These are phyloP conservation scores for Podospora anserina DNA, from an alignment of 495 filamentous ascomycete genomes.

Conservation along the genomic window DNA sequence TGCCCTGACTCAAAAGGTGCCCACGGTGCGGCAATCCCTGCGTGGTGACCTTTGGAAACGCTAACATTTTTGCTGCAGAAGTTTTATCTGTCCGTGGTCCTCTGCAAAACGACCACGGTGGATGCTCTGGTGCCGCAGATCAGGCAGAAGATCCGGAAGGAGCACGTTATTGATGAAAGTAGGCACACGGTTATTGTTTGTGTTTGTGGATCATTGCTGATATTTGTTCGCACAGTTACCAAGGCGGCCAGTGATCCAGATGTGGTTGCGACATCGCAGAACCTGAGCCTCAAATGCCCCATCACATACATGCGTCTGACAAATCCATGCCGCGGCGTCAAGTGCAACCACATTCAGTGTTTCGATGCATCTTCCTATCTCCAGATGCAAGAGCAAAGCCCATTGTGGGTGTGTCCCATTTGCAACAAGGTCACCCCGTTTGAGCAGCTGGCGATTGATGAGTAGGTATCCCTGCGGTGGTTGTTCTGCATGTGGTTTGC, in stretches of 20 bases:
- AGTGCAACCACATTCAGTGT: slow-evolving; percentile 88
- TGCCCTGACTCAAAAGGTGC: slow-evolving; percentile 81
- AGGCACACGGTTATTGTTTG: slow-evolving; percentile 34
- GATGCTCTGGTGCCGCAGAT: slow-evolving; percentile 68
- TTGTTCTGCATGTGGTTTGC: not conserved
- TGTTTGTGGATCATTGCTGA: slow-evolving; percentile 21
- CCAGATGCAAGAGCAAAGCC: slow-evolving; percentile 90
- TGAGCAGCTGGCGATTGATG: slow-evolving; percentile 78
- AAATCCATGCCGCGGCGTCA: slow-evolving; percentile 71
- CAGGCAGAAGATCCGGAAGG: slow-evolving; percentile 71
- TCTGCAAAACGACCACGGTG: slow-evolving; percentile 70
- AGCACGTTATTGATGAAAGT: slow-evolving; percentile 82
- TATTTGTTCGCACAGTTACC: slow-evolving; percentile 54
- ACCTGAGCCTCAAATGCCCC: slow-evolving; percentile 89
- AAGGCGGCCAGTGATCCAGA: slow-evolving; percentile 82
- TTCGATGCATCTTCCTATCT: slow-evolving; percentile 94
- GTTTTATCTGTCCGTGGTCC: slow-evolving; percentile 68
- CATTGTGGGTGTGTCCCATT: slow-evolving; percentile 90
- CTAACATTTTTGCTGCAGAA: slow-evolving; percentile 50
- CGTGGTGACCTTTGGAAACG: not conserved
- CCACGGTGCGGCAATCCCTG: not conserved
- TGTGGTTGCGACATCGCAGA: slow-evolving; percentile 78
- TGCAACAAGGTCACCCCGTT: slow-evolving; percentile 82
- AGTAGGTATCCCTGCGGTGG: slow-evolving; percentile 51
- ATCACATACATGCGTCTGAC: slow-evolving; percentile 79